Conservation (phyloP, 2,329 filamentous ascomycete genomes). For the Cordyceps fumosorosea region DNA sequence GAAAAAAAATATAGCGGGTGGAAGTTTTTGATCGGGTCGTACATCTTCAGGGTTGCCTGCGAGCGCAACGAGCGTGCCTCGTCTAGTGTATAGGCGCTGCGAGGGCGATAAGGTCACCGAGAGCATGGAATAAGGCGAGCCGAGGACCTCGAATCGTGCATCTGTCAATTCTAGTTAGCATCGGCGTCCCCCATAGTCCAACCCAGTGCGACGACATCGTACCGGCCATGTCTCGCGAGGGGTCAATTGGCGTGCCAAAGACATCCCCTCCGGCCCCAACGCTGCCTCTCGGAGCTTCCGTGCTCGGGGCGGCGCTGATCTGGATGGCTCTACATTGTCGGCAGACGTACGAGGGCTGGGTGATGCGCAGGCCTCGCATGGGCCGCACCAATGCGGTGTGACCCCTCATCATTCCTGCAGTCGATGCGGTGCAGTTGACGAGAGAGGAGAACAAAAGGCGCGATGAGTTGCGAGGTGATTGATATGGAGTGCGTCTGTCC, state of each 20-base stretch:
- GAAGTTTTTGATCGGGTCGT: constrained; percentile 19
- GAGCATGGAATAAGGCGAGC: constrained; percentile 85
- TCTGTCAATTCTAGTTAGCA: constrained; percentile 46
- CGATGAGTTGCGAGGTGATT: neutral
- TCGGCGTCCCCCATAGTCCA: neutral
- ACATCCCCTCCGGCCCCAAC: constrained; percentile 40
- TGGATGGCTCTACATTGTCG: constrained; percentile 54
- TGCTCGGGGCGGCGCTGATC: constrained; percentile 55
- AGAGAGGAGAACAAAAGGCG: neutral
- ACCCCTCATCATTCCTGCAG: constrained; percentile 29
- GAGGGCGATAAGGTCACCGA: constrained; percentile 90
- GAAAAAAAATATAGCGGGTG: too few species aligned
- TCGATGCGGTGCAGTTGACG: constrained; percentile 1
- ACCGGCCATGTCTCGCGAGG: constrained; percentile 46
- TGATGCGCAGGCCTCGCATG: constrained; percentile 25
- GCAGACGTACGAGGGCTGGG: constrained; percentile 36
- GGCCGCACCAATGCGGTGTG: constrained; percentile 33
- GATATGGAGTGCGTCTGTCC: neutral
- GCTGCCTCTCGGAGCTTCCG: constrained; percentile 38
- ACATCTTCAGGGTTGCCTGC: constrained; percentile 90
- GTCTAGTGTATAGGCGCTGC: constrained; percentile 84
- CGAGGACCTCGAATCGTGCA: constrained; percentile 89
- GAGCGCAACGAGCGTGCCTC: constrained; percentile 84
- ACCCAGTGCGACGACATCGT: constrained; percentile 17
- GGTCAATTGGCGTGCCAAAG: constrained; percentile 43